Percentiles rank a stretch among this genome's conserved stretches.
Conservation (phyloP, 2,329 filamentous ascomycete genomes). For the Aschersonia sp. region DNA sequence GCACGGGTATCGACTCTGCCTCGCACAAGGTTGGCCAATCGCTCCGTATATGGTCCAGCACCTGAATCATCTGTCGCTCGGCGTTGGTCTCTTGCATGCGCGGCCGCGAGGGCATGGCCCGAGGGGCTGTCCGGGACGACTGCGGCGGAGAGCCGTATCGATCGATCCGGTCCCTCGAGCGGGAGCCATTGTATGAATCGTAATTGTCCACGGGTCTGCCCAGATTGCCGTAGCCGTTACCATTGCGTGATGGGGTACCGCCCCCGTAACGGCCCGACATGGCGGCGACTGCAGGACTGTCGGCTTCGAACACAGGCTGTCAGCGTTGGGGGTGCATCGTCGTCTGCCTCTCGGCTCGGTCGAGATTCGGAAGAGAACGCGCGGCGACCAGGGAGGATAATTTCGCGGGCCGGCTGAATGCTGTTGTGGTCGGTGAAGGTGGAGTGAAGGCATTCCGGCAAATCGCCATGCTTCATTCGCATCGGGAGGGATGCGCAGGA, state of each 20-base stretch:
- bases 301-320: neutral
- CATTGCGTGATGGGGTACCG: slow-evolving; percentile 19
- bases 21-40: slow-evolving; percentile 91
- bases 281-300: slow-evolving; percentile 7
- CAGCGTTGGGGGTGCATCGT: slow-evolving; percentile 6
- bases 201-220: slow-evolving; percentile 29
- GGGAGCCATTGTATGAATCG: slow-evolving; percentile 27
- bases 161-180: slow-evolving; percentile 27
- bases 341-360: neutral
- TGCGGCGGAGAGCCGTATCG: slow-evolving; percentile 24
- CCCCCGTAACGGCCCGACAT: slow-evolving; percentile 37
- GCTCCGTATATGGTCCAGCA: slow-evolving; percentile 69
- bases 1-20: slow-evolving; percentile 79
- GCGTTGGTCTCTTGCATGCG: slow-evolving; percentile 30
- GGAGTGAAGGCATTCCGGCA: no score
- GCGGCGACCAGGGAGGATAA: no score
- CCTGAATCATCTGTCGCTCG: slow-evolving; percentile 41
- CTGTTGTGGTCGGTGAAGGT: no score
- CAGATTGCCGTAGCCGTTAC: slow-evolving; percentile 29
- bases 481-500: no score
- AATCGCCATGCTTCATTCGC: no score
- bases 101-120: slow-evolving; percentile 19
- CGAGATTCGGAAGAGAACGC: no score
- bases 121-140: slow-evolving; percentile 14
- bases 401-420: no score